These are phyloP conservation scores for Mycotypha africana DNA, from an alignment of 371 early-diverging fungal genomes.

Conservation along the genomic window DNA sequence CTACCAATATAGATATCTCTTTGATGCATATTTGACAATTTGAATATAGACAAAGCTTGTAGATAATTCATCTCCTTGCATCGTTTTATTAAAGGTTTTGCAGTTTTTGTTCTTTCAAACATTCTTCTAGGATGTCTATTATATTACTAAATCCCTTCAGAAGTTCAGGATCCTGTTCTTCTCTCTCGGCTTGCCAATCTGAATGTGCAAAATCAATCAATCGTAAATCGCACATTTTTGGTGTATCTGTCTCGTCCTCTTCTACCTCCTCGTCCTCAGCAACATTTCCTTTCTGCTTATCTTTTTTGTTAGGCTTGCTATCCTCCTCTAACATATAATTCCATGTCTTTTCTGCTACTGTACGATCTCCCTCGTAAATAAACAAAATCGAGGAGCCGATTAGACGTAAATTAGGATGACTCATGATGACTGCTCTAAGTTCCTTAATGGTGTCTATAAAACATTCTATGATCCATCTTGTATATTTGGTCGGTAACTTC, in stretches of 20 bases:
- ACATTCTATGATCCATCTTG: slow-evolving; percentile 55
- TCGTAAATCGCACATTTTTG: slow-evolving; percentile 54
- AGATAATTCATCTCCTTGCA: too few species aligned
- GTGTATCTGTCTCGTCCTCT: slow-evolving; percentile 40
- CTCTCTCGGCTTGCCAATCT: slow-evolving; percentile 38
- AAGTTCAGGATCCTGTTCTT: slow-evolving; percentile 27
- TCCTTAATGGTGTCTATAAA: slow-evolving; percentile 55
- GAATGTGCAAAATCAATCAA: slow-evolving; percentile 81
- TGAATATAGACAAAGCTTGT: too few species aligned
- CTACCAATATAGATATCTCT: too few species aligned
- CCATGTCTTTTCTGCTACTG: slow-evolving; percentile 44
- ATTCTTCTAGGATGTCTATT: slow-evolving; percentile 18
- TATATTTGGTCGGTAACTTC: slow-evolving; percentile 23
- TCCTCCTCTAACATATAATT: slow-evolving; percentile 39
- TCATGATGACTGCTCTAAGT: slow-evolving; percentile 38
- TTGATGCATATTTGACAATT: too few species aligned
- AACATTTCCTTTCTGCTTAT: slow-evolving; percentile 24
- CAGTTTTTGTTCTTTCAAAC: slow-evolving; percentile 11
- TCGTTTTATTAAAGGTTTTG: slow-evolving; percentile 13
- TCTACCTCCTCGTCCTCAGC: slow-evolving; percentile 47
- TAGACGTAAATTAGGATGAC: slow-evolving; percentile 47
- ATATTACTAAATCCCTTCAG: slow-evolving; percentile 29
- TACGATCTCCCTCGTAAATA: slow-evolving; percentile 65
- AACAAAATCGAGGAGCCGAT: slow-evolving; percentile 65
- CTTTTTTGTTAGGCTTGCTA: slow-evolving; percentile 16